Base-by-base conservation (phyloP, 768 basidiomycete genomes). In the Naganishia onofrii region DNA sequence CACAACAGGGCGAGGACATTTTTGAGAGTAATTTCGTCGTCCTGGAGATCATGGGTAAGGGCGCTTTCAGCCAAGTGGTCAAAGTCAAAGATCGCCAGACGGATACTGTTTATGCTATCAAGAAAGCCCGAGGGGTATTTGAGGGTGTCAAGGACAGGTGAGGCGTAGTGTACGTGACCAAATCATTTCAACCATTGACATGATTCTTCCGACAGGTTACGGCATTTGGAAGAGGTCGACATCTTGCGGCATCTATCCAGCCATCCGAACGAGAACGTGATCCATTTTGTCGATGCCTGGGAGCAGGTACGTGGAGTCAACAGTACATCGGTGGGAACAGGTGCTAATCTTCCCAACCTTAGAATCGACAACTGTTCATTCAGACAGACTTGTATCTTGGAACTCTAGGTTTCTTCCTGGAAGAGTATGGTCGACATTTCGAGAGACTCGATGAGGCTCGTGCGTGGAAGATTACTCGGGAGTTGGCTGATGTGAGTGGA, bases 401-500 rank as follows among this genome's bases (percentile, higher is more conserved):
- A 72, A 96, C 92, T 82, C 87, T 99, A 74, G 88, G 88, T 4
- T 88, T 86, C 74, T 97, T 97, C 84, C 83, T 99, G 74, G 90
- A 90, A 85, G 90, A 92, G 82, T 93, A 93, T 77, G 95, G 95
- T 3, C 88, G 88, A 48, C 84, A 83, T 44, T 74, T 75, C 31
- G 91, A 90, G 83, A 91, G 91, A 70, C 85, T 98, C 68, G 93
- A 95, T 76, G 95, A 99, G 81, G 88, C 89, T 29, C 85, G 92
- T 73, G 90, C 95, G 58, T 99, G 96, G 96, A 98, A 98, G 85
- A 89, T 94, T 74, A 84, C 94, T 70, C 88, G 87, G 63, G 95
- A 98, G 81, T 84, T 98, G 73, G 89, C 89, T 79, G 88, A 89
- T 78, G 91, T 92, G 84, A 83, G 89, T 84, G 67, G 65, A 38